Evolutionary conservation across 2,329 filamentous ascomycete species (phyloP).

Genomic region (Trichoderma breve): DNA sequence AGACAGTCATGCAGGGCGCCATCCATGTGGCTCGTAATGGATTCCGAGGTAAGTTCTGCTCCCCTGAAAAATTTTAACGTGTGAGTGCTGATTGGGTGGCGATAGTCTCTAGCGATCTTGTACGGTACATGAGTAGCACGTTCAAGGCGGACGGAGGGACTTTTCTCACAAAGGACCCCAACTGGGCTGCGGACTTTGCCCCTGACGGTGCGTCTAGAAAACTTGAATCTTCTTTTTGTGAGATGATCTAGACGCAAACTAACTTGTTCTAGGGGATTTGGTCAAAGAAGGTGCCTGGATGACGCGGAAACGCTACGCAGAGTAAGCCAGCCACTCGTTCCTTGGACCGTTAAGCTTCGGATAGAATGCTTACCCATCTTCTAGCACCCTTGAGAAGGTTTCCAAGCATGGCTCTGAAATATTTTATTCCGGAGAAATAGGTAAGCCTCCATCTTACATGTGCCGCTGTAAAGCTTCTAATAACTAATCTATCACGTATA

Average conservation of each 20-base stretch:
- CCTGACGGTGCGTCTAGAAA: slow-evolving; percentile 57
- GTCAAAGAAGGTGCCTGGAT: slow-evolving; percentile 73
- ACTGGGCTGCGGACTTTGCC: slow-evolving; percentile 86
- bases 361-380: slow-evolving; percentile 14
- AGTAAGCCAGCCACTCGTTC: slow-evolving; percentile 35
- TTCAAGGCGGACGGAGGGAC: slow-evolving; percentile 37
- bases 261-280: slow-evolving; percentile 50
- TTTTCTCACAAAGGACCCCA: slow-evolving; percentile 71
- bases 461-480: slow-evolving; percentile 13
- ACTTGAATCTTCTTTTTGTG: not conserved
- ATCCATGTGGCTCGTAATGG: slow-evolving; percentile 71
- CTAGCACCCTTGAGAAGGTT: slow-evolving; percentile 69
- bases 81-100: not conserved
- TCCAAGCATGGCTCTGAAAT: slow-evolving; percentile 68
- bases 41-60: slow-evolving; percentile 48
- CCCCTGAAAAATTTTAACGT: not conserved
- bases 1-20: slow-evolving; percentile 69
- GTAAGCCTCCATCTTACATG: slow-evolving; percentile 24
- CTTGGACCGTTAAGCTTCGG: not conserved
- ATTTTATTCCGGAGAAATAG: slow-evolving; percentile 71
- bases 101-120: slow-evolving; percentile 67
- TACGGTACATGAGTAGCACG: slow-evolving; percentile 66
- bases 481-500: slow-evolving; percentile 40
- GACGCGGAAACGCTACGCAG: slow-evolving; percentile 74
- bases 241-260: slow-evolving; percentile 4